Evolutionary conservation across 306 rosid species (phyloP).

Genomic region (Ormosia semicastrata): DNA sequence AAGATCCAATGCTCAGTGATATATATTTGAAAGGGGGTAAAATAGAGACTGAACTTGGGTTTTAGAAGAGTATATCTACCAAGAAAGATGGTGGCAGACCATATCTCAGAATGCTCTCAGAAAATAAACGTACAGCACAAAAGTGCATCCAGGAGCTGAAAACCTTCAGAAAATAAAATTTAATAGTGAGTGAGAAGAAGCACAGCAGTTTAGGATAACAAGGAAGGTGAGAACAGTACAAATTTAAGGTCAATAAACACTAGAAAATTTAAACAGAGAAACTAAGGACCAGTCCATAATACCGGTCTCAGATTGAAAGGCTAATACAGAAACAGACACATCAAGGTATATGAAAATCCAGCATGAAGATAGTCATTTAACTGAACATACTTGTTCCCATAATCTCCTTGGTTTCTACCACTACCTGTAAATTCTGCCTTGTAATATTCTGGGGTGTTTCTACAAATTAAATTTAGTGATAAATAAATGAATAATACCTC

Average conservation of each 20-base stretch:
- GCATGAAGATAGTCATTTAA: not conserved
- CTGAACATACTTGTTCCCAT: not conserved
- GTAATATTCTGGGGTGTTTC: not conserved
- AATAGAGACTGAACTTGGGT: not conserved
- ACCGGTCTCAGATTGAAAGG: not conserved
- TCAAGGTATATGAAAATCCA: not conserved
- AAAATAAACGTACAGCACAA: slow-evolving; percentile 67
- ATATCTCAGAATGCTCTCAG: slow-evolving; percentile 90
- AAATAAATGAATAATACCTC: slow-evolving; percentile 48
- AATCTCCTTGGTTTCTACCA: not conserved
- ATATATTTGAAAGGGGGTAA: not conserved
- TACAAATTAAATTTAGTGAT: not conserved
- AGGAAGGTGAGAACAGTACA: not conserved
- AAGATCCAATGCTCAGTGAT: slow-evolving; percentile 18
- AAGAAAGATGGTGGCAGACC: slow-evolving; percentile 87
- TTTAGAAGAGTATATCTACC: slow-evolving; percentile 40
- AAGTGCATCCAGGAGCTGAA: slow-evolving; percentile 96
- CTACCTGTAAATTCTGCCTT: not conserved
- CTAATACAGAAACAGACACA: not conserved
- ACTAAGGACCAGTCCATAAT: not conserved
- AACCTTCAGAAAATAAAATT: slow-evolving; percentile 47
- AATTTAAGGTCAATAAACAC: not conserved
- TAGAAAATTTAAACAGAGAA: slow-evolving; percentile 1
- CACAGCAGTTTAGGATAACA: not conserved
- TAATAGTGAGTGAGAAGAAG: slow-evolving; percentile 1